Conservation (phyloP, 495 filamentous ascomycete species). For the Hapsidospora chrysogenum region DNA sequence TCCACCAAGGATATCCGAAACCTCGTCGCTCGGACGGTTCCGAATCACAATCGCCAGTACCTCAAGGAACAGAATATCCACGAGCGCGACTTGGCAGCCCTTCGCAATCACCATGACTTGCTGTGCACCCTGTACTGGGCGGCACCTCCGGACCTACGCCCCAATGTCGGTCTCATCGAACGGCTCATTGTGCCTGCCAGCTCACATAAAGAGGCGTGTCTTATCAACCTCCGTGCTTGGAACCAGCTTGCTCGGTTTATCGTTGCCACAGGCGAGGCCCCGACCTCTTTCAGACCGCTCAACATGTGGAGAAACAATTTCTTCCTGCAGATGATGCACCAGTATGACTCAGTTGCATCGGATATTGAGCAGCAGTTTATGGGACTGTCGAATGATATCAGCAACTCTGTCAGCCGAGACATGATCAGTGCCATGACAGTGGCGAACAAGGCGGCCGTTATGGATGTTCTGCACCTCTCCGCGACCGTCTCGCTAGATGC, state of each 20-base stretch:
- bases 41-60: constrained; percentile 76
- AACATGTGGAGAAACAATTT: constrained; percentile 50
- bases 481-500: constrained; percentile 23
- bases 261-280: constrained; percentile 38
- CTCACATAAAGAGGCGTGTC: constrained; percentile 75
- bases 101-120: constrained; percentile 89
- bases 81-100: constrained; percentile 62
- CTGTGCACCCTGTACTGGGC: constrained; percentile 80
- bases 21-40: constrained; percentile 61
- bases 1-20: constrained; percentile 59
- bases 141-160: constrained; percentile 54
- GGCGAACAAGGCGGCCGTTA: constrained; percentile 25
- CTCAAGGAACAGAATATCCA: constrained; percentile 64
- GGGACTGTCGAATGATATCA: constrained; percentile 17
- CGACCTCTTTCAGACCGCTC: constrained; percentile 37
- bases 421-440: constrained; percentile 22
- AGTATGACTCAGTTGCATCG: constrained; percentile 28
- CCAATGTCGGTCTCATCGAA: constrained; percentile 51
- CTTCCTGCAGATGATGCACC: constrained; percentile 28
- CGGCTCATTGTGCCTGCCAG: constrained; percentile 60
- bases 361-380: constrained; percentile 32
- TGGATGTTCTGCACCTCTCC: constrained; percentile 24
- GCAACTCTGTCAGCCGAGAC: constrained; percentile 17
- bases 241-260: constrained; percentile 61
- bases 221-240: constrained; percentile 73